phyloP scores from a whole-genome alignment of 306 rosid genomes.

The Cicer bijugum region DNA sequence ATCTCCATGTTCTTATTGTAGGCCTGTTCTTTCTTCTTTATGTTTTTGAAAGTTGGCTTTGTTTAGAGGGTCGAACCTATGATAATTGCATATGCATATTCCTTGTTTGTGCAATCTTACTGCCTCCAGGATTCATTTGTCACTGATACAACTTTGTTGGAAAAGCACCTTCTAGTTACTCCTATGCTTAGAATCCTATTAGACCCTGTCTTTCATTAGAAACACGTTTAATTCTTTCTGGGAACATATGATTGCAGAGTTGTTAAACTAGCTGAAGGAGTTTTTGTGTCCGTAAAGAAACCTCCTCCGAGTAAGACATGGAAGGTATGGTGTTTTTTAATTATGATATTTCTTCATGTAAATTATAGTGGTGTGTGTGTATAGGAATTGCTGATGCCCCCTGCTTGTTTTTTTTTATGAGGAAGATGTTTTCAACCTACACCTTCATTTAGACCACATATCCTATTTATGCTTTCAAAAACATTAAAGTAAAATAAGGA shows the following conservation, averaged over 20 bases:
- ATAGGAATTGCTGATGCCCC: neutral
- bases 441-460: neutral
- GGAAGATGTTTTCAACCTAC: conserved; percentile 26
- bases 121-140: conserved; percentile 21
- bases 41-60: conserved; percentile 15
- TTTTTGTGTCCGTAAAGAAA: conserved; percentile 81
- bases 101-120: conserved; percentile 16
- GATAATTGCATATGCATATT: conserved; percentile 27
- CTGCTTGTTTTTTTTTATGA: neutral
- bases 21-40: conserved; percentile 6
- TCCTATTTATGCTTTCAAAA: neutral
- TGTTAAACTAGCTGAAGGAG: conserved; percentile 80
- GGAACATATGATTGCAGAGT: conserved; percentile 63
- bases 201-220: conserved; percentile 33
- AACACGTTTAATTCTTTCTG: conserved; percentile 40
- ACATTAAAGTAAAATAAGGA: neutral
- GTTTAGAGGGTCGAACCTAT: conserved; percentile 31
- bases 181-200: conserved; percentile 28
- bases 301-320: conserved; percentile 81
- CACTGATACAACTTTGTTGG: conserved; percentile 23
- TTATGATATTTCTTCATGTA: conserved; percentile 32
- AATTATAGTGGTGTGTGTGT: conserved; percentile 18
- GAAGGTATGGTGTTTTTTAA: conserved; percentile 62
- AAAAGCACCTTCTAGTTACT: conserved; percentile 32
- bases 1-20: conserved; percentile 5